These are phyloP conservation scores for Populus hybrid DNA, from an alignment of 441 rosid species.

Conservation along the genomic window DNA sequence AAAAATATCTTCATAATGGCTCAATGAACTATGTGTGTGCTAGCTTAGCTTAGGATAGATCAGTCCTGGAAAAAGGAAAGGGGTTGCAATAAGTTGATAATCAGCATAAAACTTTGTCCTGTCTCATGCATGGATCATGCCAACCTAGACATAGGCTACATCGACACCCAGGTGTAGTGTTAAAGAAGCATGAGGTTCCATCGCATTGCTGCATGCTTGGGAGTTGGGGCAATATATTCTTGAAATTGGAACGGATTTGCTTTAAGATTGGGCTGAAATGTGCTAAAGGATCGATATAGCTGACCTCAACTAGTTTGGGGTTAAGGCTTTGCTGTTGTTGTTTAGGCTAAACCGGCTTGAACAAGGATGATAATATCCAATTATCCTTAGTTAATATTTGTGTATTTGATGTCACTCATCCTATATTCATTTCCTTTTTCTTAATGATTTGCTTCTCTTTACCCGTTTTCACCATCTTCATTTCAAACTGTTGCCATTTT, in stretches of 20 bases:
- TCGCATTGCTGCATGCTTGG: not conserved
- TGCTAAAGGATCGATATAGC: not conserved
- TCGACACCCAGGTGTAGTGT: not conserved
- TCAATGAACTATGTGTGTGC: not conserved
- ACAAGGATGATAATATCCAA: not conserved
- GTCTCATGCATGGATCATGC: not conserved
- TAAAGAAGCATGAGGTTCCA: not conserved
- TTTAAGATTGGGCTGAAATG: not conserved
- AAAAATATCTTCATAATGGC: not conserved
- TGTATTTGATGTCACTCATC: not conserved
- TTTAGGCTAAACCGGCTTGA: not conserved
- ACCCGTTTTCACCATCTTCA: not conserved
- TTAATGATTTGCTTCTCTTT: not conserved
- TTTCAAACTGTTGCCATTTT: not conserved
- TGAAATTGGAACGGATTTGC: not conserved
- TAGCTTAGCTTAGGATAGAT: not conserved
- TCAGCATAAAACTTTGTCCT: not conserved
- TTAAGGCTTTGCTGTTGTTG: not conserved
- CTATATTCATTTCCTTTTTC: not conserved
- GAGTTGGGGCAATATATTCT: not conserved
- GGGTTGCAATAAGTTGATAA: not conserved
- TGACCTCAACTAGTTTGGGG: not conserved
- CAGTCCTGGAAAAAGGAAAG: not conserved
- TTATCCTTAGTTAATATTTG: not conserved
- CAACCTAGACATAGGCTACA: not conserved